Conservation (phyloP, 495 filamentous ascomycete genomes). For the Penicillium manginii region DNA sequence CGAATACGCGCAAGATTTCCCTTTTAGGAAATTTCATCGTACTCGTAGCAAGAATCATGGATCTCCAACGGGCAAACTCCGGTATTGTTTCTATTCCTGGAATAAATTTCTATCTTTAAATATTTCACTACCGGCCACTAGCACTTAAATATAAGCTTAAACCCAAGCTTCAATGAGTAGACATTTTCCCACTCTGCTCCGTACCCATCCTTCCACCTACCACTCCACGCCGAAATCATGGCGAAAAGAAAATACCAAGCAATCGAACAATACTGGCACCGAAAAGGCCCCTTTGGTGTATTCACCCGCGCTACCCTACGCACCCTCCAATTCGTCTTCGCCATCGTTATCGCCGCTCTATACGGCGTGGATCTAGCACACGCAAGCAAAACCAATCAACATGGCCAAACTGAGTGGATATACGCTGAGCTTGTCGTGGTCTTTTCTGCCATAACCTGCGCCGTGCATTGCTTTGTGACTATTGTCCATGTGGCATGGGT, state of each 20-base stretch:
- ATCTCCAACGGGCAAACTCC: background rate
- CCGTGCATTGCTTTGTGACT: constrained; percentile 62
- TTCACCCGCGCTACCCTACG: constrained; percentile 53
- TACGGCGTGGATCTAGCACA: constrained; percentile 68
- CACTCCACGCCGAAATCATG: background rate
- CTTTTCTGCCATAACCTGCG: constrained; percentile 58
- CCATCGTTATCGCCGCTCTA: constrained; percentile 67
- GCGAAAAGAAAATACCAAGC: background rate
- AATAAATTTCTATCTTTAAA: background rate
- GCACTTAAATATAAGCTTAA: background rate
- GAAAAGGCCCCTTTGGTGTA: constrained; percentile 7
- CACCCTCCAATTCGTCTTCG: constrained; percentile 67
- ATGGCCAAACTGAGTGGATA: constrained; percentile 66
- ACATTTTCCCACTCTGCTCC: background rate
- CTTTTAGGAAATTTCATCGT: background rate
- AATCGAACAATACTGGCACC: constrained; percentile 16
- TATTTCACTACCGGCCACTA: background rate
- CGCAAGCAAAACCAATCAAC: constrained; percentile 49
- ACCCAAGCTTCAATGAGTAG: background rate
- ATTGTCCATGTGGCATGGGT: constrained; percentile 57
- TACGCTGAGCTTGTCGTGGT: constrained; percentile 67
- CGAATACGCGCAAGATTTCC: constrained; percentile 3
- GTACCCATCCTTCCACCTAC: background rate
- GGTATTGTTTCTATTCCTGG: background rate
- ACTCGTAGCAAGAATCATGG: background rate